Evolutionary conservation across 2,329 filamentous ascomycete species (phyloP).

Genomic region (Coniochaeta hoffmannii): DNA sequence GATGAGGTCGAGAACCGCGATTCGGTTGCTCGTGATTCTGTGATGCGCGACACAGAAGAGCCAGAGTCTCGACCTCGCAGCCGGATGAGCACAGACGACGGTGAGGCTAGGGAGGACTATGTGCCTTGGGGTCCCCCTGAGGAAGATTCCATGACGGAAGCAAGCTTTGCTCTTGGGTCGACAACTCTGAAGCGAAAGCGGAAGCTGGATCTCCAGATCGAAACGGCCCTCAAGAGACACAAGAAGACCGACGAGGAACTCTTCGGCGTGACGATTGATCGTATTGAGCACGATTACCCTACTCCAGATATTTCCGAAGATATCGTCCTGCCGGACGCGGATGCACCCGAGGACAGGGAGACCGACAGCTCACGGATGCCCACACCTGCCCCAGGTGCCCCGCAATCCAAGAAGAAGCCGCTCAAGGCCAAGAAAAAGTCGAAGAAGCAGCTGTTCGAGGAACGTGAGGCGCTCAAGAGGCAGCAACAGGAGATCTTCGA

Average conservation of each 20-base stretch:
- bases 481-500: constrained; percentile 43
- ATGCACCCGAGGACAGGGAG: constrained; percentile 38
- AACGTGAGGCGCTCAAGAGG: constrained; percentile 53
- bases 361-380: constrained; percentile 37
- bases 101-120: constrained; percentile 42
- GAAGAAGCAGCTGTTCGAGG: constrained; percentile 69
- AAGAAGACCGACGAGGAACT: constrained; percentile 76
- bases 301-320: constrained; percentile 42
- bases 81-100: constrained; percentile 59
- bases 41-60: constrained; percentile 74
- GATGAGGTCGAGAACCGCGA: constrained; percentile 60
- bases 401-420: constrained; percentile 50
- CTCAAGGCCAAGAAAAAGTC: constrained; percentile 59
- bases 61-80: constrained; percentile 75
- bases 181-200: constrained; percentile 54
- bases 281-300: constrained; percentile 42
- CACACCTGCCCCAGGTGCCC: constrained; percentile 32
- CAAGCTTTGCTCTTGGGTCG: constrained; percentile 59
- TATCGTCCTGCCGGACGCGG: constrained; percentile 37
- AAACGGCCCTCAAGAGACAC: constrained; percentile 66
- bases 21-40: constrained; percentile 50
- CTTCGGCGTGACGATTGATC: constrained; percentile 56
- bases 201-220: constrained; percentile 63
- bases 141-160: constrained; percentile 64
- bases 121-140: constrained; percentile 41